Evolutionary conservation across 2,329 filamentous ascomycete genomes (phyloP).

Genomic region (Penicillium sp.): DNA sequence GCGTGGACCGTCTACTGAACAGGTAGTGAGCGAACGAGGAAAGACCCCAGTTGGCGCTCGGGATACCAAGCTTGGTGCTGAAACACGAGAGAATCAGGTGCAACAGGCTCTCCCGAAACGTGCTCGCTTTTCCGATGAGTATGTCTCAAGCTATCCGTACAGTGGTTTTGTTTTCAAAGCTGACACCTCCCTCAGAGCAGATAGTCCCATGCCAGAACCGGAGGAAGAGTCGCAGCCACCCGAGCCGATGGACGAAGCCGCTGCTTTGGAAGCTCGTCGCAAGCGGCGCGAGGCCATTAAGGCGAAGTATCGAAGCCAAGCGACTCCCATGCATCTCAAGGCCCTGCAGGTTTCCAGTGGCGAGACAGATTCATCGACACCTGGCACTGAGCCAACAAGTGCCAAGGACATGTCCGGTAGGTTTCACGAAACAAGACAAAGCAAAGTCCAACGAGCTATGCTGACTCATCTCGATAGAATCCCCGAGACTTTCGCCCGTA

Average conservation of each 20-base stretch:
- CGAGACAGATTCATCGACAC: conserved; percentile 58
- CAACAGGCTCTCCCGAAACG: conserved; percentile 49
- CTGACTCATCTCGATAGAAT: conserved; percentile 18
- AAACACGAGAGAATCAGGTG: conserved; percentile 65
- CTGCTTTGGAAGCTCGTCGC: conserved; percentile 80
- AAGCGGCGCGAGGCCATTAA: conserved; percentile 82
- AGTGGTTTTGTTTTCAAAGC: not conserved
- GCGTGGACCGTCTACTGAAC: conserved; percentile 56
- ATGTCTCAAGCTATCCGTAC: conserved; percentile 34
- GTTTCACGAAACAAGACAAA: conserved; percentile 10
- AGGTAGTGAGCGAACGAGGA: conserved; percentile 66
- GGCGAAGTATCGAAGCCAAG: conserved; percentile 73
- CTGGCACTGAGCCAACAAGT: conserved; percentile 48
- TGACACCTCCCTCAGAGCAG: conserved; percentile 22
- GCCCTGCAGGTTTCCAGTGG: conserved; percentile 64
- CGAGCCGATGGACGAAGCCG: conserved; percentile 73
- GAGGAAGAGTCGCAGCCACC: conserved; percentile 47
- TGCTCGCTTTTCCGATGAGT: conserved; percentile 42
- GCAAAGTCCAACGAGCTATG: conserved; percentile 5
- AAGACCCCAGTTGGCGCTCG: conserved; percentile 61
- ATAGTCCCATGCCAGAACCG: conserved; percentile 16
- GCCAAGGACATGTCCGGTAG: conserved; percentile 43
- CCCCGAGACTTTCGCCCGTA: conserved; percentile 46
- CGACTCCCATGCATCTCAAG: conserved; percentile 73
- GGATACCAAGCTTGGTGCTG: conserved; percentile 65